Evolutionary conservation across 2,329 filamentous ascomycete genomes (phyloP), one percentile per base, ranked within the genome.

Genomic region (Sphaerostilbella broomeana): DNA sequence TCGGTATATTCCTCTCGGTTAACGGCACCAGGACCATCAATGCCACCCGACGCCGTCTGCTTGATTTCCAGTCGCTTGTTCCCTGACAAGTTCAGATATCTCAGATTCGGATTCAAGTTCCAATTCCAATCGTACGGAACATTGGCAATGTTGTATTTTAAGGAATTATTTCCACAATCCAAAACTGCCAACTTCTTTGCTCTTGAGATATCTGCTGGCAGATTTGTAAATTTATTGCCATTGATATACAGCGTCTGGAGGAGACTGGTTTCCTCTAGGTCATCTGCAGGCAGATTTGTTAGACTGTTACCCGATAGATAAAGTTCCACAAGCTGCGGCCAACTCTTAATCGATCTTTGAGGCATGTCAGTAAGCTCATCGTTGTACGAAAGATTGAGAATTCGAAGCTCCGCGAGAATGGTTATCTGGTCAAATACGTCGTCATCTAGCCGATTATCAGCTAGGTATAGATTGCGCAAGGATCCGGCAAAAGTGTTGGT

Each of bases 111-210:
- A 55, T 98, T 98, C 72, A 92, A 86, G 56, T 97, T 97, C 92
- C 92, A 98, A 55, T 98, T 98, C 92, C 92, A 98, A 59, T 98
- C 92, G 58, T 98, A 98, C 0, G 90, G 92, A 72, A 94, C 95
- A 56, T 98, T 98, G 20, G 88, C 92, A 33, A 98, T 94, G 58
- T 98, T 98, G 73, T 98, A 98, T 62, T 97, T 98, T 42, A 98
- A 70, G 16, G 78, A 81, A 57, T 98, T 98, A 70, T 86, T 95
- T 45, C 89, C 90, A 47, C 94, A 94, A 62, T 98, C 92, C 35
- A 98, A 72, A 35, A 95, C 84, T 5, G 88, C 82, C 18, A 98
- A 75, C 61, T 92, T 92, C 63, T 88, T 86, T 30, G 95, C 87
- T 60, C 95, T 87, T 45, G 88, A 94, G 34, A 98, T 81, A 58